A percentile compares a stretch with the other conserved stretches of the same genome.
Evolutionary conservation across 1,284 basidiomycete genomes (phyloP).

Genomic region (Boletellus sp.): DNA sequence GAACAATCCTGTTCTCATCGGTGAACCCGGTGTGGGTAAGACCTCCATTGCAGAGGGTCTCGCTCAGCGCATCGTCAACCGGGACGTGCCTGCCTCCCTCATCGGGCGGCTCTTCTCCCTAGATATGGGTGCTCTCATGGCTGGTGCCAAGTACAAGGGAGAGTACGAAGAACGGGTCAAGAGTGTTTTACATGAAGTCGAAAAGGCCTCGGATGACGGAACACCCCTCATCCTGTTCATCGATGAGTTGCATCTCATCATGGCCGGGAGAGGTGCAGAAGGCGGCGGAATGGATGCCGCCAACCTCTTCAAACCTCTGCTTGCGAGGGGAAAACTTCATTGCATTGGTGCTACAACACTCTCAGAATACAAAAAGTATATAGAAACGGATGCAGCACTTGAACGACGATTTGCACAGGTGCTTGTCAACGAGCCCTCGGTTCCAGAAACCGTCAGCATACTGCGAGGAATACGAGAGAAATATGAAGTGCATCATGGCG

Average conservation of each 20-base stretch:
- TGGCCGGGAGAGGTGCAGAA: conserved; percentile 77
- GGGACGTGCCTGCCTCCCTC: conserved; percentile 89
- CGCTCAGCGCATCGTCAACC: conserved; percentile 93
- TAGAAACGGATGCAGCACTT: conserved; percentile 92
- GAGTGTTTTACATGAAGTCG: conserved; percentile 88
- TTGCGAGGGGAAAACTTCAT: conserved; percentile 87
- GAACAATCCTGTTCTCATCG: conserved; percentile 91
- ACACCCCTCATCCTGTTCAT: conserved; percentile 90
- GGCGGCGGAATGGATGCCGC: conserved; percentile 83
- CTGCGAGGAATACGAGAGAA: conserved; percentile 83
- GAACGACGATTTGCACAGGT: conserved; percentile 96
- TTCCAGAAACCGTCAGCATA: conserved; percentile 90
- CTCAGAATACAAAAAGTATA: conserved; percentile 92
- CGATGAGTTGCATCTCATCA: conserved; percentile 91
- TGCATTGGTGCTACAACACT: conserved; percentile 94
- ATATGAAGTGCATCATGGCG: conserved; percentile 84
- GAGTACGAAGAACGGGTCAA: conserved; percentile 99
- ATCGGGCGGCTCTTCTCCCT: conserved; percentile 82
- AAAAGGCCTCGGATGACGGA: conserved; percentile 85
- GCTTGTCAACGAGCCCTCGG: conserved; percentile 87
- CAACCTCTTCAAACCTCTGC: conserved; percentile 86
- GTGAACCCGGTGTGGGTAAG: conserved; percentile 92
- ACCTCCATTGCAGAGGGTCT: conserved; percentile 94
- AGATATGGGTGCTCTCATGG: conserved; percentile 95
- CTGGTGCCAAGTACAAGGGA: conserved; percentile 93